These are phyloP conservation scores for Oropetium thomaeum DNA, from an alignment of 176 grass and related monocot species.

Conservation along the genomic window DNA sequence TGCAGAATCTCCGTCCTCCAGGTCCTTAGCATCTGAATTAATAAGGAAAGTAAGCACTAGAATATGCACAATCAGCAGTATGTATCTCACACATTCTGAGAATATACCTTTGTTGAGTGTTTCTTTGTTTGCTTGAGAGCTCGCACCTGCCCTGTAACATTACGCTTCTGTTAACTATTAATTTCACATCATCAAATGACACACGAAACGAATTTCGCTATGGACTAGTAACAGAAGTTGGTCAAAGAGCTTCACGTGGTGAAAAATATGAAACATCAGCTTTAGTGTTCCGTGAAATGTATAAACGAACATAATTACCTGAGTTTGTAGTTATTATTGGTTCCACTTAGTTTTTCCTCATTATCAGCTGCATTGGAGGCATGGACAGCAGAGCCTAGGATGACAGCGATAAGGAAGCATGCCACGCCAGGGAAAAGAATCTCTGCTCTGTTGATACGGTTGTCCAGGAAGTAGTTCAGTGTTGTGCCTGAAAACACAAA, in stretches of 20 bases:
- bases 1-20: slow-evolving; percentile 52
- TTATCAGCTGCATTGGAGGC: slow-evolving; percentile 76
- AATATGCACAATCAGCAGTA: background rate
- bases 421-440: slow-evolving; percentile 74
- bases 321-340: slow-evolving; percentile 34
- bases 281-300: background rate
- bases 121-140: slow-evolving; percentile 12
- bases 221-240: background rate
- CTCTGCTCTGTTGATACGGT: slow-evolving; percentile 71
- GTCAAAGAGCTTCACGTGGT: background rate
- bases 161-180: background rate
- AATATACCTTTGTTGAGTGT: slow-evolving; percentile 32
- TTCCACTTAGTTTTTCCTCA: slow-evolving; percentile 51
- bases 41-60: slow-evolving; percentile 6
- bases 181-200: background rate
- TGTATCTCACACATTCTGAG: background rate
- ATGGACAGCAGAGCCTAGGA: slow-evolving; percentile 75
- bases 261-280: background rate
- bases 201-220: background rate
- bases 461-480: slow-evolving; percentile 70
- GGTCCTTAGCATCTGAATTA: slow-evolving; percentile 55
- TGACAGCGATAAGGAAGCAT: slow-evolving; percentile 73
- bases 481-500: slow-evolving; percentile 62
- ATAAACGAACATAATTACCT: slow-evolving; percentile 17
- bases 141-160: slow-evolving; percentile 27